These are phyloP conservation scores for Eutrema japonicum DNA, from an alignment of 345 rosid genomes.

Conservation along the genomic window DNA sequence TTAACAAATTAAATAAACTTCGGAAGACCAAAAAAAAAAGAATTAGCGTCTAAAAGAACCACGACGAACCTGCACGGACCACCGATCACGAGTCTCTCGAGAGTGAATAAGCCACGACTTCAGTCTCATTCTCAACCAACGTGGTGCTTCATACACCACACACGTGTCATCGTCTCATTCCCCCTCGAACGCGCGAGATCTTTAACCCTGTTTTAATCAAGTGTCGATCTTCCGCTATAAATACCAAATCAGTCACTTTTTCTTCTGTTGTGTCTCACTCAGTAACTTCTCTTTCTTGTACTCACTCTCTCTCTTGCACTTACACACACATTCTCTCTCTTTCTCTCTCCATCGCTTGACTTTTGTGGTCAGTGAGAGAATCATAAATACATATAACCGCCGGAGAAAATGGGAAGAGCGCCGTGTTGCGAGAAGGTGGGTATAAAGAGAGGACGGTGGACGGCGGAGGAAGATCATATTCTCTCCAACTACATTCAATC, in stretches of 20 bases:
- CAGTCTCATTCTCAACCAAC: conserved; percentile 18
- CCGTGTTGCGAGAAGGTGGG: conserved; percentile 50
- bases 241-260: conserved; percentile 33
- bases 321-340: background rate
- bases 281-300: conserved; percentile 22
- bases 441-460: conserved; percentile 48
- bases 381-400: conserved; percentile 56
- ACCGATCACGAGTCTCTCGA: conserved; percentile 52
- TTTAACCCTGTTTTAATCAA: conserved; percentile 8
- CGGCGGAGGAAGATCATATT: conserved; percentile 46
- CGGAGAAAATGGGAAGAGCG: conserved; percentile 53
- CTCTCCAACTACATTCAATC: conserved; percentile 43
- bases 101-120: conserved; percentile 72
- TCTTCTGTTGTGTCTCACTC: background rate
- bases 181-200: conserved; percentile 8
- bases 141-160: conserved; percentile 13
- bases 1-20: background rate
- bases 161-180: conserved; percentile 53
- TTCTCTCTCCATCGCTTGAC: conserved; percentile 4
- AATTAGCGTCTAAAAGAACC: conserved; percentile 33
- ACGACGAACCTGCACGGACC: conserved; percentile 54
- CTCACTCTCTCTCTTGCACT: background rate
- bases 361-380: conserved; percentile 5
- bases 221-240: conserved; percentile 30
- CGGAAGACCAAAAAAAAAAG: background rate